Evolutionary conservation across 73 alveolate species (phyloP).

Genomic region (Tetrahymena thermophila): DNA sequence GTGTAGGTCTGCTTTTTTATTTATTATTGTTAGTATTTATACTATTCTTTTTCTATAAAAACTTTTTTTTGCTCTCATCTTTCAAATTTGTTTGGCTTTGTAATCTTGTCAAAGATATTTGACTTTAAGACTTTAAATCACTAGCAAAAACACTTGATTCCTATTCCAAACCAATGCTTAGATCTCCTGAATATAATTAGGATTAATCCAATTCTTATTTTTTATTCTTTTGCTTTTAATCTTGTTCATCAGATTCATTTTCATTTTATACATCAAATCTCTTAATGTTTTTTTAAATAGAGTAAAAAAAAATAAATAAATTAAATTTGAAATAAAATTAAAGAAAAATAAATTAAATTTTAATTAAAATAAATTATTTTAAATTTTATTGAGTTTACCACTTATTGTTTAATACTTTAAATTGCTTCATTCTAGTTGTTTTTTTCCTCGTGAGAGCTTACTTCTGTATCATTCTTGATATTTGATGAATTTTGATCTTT

Average conservation of each 20-base stretch:
- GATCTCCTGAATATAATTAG: not conserved
- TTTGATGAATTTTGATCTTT: not conserved
- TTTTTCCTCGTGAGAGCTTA: not conserved
- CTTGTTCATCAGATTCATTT: not conserved
- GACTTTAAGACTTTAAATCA: not conserved
- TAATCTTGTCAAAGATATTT: not conserved
- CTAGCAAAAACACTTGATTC: not conserved
- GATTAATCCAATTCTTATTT: not conserved
- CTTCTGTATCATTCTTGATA: not conserved
- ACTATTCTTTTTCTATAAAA: not conserved
- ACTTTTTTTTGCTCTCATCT: not conserved
- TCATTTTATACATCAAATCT: not conserved
- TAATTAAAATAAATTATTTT: not conserved
- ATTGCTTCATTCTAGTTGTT: not conserved
- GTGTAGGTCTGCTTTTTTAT: not conserved
- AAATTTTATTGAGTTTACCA: too few relatives aligned
- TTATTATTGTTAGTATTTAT: not conserved
- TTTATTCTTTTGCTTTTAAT: not conserved
- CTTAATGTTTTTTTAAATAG: not conserved
- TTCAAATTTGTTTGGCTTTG: not conserved
- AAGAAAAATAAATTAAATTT: not conserved
- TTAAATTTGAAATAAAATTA: not conserved
- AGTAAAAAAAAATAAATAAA: not conserved
- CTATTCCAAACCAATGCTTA: not conserved
- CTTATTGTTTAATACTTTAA: not conserved